A percentile compares a stretch with the other conserved stretches of the same genome.
These are phyloP conservation scores for Iberis pinnata DNA, from an alignment of 345 rosid genomes.

Conservation along the genomic window DNA sequence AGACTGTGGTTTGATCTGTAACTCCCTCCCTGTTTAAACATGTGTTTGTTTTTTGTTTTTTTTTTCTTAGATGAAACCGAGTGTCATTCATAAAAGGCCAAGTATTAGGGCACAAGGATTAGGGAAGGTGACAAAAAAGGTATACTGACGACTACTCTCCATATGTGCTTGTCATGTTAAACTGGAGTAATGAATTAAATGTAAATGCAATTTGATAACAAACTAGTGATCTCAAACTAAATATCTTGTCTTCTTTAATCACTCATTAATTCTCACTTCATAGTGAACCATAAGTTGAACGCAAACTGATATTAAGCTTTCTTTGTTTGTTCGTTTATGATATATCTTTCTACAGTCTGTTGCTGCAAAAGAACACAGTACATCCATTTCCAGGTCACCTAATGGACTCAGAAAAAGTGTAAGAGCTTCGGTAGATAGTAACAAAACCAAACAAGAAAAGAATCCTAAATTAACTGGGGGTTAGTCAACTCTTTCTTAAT, in stretches of 20 bases:
- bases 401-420: conserved; percentile 37
- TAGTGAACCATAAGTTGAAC: background rate
- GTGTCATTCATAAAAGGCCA: conserved; percentile 45
- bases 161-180: background rate
- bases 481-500: conserved; percentile 18
- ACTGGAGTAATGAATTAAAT: conserved; percentile 6
- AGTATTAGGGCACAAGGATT: conserved; percentile 35
- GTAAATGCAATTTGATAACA: too few species aligned
- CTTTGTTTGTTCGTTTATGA: conserved; percentile 3
- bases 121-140: conserved; percentile 45
- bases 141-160: too few species aligned
- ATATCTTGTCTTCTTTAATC: too few species aligned
- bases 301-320: background rate
- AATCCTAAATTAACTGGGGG: conserved; percentile 35
- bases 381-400: conserved; percentile 47
- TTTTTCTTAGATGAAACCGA: conserved; percentile 41
- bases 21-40: conserved; percentile 17
- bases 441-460: conserved; percentile 46
- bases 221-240: too few species aligned
- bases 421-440: conserved; percentile 48
- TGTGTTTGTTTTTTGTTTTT: conserved; percentile 12
- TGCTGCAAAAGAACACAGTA: conserved; percentile 31
- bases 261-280: too few species aligned
- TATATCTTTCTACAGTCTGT: conserved; percentile 33
- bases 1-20: conserved; percentile 12